These are phyloP conservation scores for Dendrobium catenatum DNA, from an alignment of 106 monocot species.

Conservation along the genomic window DNA sequence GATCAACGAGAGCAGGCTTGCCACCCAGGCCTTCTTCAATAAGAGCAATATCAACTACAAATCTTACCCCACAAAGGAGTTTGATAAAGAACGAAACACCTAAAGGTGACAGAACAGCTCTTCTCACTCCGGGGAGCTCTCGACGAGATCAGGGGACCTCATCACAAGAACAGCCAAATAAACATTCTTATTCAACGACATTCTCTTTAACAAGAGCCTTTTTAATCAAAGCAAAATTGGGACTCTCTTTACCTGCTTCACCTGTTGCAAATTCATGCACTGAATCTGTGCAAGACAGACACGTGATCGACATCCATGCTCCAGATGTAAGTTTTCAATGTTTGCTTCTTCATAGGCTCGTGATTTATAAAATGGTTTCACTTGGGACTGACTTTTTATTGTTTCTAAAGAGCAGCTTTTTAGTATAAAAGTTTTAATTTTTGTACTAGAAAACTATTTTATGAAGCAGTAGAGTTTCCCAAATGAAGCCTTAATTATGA, in stretches of 20 bases:
- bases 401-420: too few relatives aligned
- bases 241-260: constrained; percentile 78
- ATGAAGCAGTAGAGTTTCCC: too few relatives aligned
- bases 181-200: constrained; percentile 32
- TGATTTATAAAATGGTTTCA: neutral
- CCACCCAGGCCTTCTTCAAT: constrained; percentile 77
- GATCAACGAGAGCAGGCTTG: constrained; percentile 61
- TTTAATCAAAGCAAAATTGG: constrained; percentile 41
- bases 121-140: constrained; percentile 37
- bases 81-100: constrained; percentile 25
- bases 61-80: constrained; percentile 51
- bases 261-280: constrained; percentile 37
- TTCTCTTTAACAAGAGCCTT: constrained; percentile 47
- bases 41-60: constrained; percentile 37
- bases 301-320: constrained; percentile 46
- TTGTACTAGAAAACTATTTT: too few relatives aligned
- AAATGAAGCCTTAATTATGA: neutral
- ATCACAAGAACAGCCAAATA: constrained; percentile 46
- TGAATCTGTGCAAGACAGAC: constrained; percentile 28
- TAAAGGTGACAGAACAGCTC: constrained; percentile 59
- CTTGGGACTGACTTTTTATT: too few relatives aligned
- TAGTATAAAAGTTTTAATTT: too few relatives aligned
- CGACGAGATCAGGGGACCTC: constrained; percentile 44
- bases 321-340: constrained; percentile 42
- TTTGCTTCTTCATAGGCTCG: neutral